These are phyloP conservation scores for Metahyphopichia silvanorum DNA, from an alignment of 805 yeast species.

Conservation along the genomic window DNA sequence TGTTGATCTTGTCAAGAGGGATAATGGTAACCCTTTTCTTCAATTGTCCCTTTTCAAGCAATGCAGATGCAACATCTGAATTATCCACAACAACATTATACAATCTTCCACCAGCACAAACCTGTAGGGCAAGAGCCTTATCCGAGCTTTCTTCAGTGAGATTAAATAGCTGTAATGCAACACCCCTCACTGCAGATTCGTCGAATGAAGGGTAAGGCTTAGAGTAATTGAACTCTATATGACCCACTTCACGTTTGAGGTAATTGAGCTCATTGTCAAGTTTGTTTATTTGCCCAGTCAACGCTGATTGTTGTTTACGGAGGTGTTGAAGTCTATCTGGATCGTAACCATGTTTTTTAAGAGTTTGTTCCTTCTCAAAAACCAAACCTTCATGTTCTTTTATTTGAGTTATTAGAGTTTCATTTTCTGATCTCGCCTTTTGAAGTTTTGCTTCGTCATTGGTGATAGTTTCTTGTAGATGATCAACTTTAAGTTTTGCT, in stretches of 20 bases:
- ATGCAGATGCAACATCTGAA: conserved; percentile 77
- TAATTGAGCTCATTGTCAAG: conserved; percentile 48
- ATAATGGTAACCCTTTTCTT: conserved; percentile 84
- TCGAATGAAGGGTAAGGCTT: conserved; percentile 63
- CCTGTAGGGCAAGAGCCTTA: conserved; percentile 81
- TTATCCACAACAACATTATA: conserved; percentile 90
- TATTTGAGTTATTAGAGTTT: conserved; percentile 39
- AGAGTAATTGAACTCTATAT: conserved; percentile 71
- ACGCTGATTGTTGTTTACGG: conserved; percentile 40
- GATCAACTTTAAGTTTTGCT: conserved; percentile 53
- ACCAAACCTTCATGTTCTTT: conserved; percentile 38
- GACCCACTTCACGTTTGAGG: conserved; percentile 62
- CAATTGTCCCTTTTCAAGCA: conserved; percentile 75
- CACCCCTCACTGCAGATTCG: conserved; percentile 69
- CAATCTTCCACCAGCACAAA: conserved; percentile 89
- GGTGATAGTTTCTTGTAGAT: conserved; percentile 50
- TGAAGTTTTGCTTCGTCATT: conserved; percentile 47
- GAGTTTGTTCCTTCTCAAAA: conserved; percentile 33
- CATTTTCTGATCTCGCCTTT: conserved; percentile 52
- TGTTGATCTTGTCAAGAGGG: conserved; percentile 81
- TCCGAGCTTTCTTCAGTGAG: conserved; percentile 54
- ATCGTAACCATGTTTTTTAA: conserved; percentile 58
- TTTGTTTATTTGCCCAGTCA: conserved; percentile 44
- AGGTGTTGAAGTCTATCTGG: conserved; percentile 42
- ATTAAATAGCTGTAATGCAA: conserved; percentile 80